These are phyloP conservation scores for Suillus variegatus DNA, from an alignment of 768 basidiomycete species.

Conservation along the genomic window DNA sequence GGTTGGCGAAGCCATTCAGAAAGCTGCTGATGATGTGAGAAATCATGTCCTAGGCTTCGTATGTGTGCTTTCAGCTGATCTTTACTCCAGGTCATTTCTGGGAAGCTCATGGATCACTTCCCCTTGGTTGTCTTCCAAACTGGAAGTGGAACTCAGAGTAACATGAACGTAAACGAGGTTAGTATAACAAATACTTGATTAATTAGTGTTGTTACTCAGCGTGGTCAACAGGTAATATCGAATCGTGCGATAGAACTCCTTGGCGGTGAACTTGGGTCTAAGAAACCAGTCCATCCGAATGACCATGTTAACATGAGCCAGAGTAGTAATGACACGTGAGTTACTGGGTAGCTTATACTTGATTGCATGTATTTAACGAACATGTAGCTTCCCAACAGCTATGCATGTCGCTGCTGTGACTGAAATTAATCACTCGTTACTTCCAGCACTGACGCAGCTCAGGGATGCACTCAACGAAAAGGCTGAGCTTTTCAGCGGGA, in stretches of 20 bases:
- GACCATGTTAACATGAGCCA: constrained; percentile 99
- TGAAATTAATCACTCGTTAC: constrained; percentile 74
- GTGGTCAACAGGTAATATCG: constrained; percentile 76
- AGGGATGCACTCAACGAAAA: constrained; percentile 85
- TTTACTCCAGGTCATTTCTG: constrained; percentile 81
- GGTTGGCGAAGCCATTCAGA: constrained; percentile 84
- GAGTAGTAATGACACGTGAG: constrained; percentile 97
- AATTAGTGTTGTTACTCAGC: background rate
- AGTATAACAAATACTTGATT: constrained; percentile 5
- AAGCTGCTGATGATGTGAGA: constrained; percentile 90
- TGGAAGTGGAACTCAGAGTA: constrained; percentile 97
- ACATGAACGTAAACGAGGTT: constrained; percentile 99
- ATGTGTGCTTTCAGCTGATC: constrained; percentile 3
- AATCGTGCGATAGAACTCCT: constrained; percentile 97
- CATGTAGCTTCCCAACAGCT: constrained; percentile 88
- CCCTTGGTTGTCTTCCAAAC: constrained; percentile 99
- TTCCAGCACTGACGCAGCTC: constrained; percentile 86
- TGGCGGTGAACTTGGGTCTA: constrained; percentile 93
- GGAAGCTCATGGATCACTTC: constrained; percentile 93
- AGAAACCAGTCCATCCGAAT: constrained; percentile 97
- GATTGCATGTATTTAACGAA: background rate
- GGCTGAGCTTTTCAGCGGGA: constrained; percentile 79
- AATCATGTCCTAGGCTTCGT: background rate
- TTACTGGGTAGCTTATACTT: constrained; percentile 12
- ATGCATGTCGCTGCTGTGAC: constrained; percentile 98